Evolutionary conservation across 768 basidiomycete genomes (phyloP).

Genomic region (Lactifluus hygrophoroides): DNA sequence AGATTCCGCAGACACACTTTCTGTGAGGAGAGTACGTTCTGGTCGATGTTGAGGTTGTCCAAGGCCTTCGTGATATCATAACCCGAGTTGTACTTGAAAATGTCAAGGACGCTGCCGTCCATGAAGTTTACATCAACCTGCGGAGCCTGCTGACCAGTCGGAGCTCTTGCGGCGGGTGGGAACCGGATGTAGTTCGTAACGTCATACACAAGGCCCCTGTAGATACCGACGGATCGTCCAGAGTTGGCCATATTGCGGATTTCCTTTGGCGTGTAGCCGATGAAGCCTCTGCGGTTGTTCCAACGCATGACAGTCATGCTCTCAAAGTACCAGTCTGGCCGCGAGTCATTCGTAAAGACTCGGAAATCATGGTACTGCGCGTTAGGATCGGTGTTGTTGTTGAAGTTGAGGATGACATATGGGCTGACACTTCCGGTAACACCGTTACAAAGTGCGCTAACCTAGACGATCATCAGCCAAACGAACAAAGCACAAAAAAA

Average conservation of each 20-base stretch:
- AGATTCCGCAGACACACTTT: slow-evolving; percentile 88
- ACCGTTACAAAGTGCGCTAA: slow-evolving; percentile 89
- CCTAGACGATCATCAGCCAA: slow-evolving; percentile 35
- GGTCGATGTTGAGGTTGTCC: slow-evolving; percentile 52
- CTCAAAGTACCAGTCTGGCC: slow-evolving; percentile 98
- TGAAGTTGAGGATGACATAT: slow-evolving; percentile 68
- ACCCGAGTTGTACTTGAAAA: slow-evolving; percentile 74
- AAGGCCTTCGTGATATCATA: slow-evolving; percentile 73
- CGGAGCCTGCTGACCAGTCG: slow-evolving; percentile 37
- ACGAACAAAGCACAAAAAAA: neutral
- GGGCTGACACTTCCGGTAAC: slow-evolving; percentile 64
- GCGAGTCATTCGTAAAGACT: slow-evolving; percentile 73
- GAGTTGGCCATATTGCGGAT: slow-evolving; percentile 60
- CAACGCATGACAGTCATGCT: slow-evolving; percentile 90
- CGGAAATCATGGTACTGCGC: slow-evolving; percentile 95
- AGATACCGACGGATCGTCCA: slow-evolving; percentile 70
- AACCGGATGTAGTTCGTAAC: slow-evolving; percentile 69
- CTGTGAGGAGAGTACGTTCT: slow-evolving; percentile 56
- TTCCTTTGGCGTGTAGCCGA: slow-evolving; percentile 74
- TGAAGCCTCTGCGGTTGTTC: slow-evolving; percentile 77
- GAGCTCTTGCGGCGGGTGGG: slow-evolving; percentile 48
- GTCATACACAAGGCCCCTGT: slow-evolving; percentile 81
- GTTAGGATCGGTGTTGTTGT: slow-evolving; percentile 69
- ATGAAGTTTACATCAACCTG: slow-evolving; percentile 56
- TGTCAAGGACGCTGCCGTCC: slow-evolving; percentile 51